phyloP scores from a whole-genome alignment of 2,329 filamentous ascomycete genomes.

The Colletotrichum sp. region DNA sequence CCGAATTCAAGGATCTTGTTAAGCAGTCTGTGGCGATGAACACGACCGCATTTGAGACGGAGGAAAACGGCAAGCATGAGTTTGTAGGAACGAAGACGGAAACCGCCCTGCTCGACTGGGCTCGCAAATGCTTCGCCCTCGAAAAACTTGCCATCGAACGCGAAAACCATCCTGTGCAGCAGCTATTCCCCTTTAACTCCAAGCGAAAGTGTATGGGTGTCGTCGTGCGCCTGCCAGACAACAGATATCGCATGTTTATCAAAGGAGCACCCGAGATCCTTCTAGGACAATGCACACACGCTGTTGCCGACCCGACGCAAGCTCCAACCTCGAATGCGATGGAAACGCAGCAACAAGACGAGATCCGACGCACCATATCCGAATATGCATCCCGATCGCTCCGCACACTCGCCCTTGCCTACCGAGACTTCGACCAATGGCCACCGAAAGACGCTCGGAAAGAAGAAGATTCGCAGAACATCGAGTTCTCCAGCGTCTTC shows the following conservation, averaged over 20 bases:
- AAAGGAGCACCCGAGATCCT: slow-evolving; percentile 62
- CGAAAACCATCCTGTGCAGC: slow-evolving; percentile 47
- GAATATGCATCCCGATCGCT: slow-evolving; percentile 70
- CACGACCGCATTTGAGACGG: slow-evolving; percentile 60
- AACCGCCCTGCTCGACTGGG: slow-evolving; percentile 51
- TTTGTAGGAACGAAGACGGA: slow-evolving; percentile 63
- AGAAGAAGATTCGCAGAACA: slow-evolving; percentile 59
- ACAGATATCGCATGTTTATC: slow-evolving; percentile 49
- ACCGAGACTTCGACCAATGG: slow-evolving; percentile 70
- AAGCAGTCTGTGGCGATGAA: slow-evolving; percentile 49
- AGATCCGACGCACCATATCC: slow-evolving; percentile 37
- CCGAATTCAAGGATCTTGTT: slow-evolving; percentile 38
- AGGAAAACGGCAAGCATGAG: slow-evolving; percentile 41
- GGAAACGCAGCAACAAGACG: slow-evolving; percentile 29
- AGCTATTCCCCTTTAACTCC: slow-evolving; percentile 56
- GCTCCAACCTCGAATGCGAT: slow-evolving; percentile 33
- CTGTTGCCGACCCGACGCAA: slow-evolving; percentile 49
- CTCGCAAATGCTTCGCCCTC: slow-evolving; percentile 37
- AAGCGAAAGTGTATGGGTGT: slow-evolving; percentile 57
- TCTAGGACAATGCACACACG: slow-evolving; percentile 44
- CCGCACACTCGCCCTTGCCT: slow-evolving; percentile 69
- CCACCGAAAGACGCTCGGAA: slow-evolving; percentile 69
- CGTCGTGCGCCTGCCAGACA: slow-evolving; percentile 30
- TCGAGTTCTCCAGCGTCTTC: slow-evolving; percentile 49
- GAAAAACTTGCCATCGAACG: slow-evolving; percentile 50